These are phyloP conservation scores for Pyricularia sp. DNA, from an alignment of 2,329 filamentous ascomycete species.

Conservation along the genomic window DNA sequence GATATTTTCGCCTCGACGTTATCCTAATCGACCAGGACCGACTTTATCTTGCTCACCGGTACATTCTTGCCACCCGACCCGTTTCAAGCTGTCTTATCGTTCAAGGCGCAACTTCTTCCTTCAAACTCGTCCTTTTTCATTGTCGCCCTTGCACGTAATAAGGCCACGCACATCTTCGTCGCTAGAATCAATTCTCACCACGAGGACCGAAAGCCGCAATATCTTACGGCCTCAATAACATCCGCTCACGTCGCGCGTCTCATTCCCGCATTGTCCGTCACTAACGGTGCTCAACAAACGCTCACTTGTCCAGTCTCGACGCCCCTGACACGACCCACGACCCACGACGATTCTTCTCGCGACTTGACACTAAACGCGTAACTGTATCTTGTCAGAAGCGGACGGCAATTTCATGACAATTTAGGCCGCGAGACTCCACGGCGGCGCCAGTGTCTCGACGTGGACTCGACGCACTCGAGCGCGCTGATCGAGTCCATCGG, in stretches of 20 bases:
- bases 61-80: neutral
- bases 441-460: neutral
- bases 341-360: neutral
- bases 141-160: neutral
- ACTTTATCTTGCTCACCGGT: neutral
- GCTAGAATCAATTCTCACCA: neutral
- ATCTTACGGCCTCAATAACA: too few relatives aligned
- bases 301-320: neutral
- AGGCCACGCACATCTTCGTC: neutral
- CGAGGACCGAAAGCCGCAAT: neutral
- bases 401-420: neutral
- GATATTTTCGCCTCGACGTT: neutral
- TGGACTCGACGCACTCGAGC: neutral
- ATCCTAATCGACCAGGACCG: neutral
- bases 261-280: neutral
- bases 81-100: neutral
- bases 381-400: neutral
- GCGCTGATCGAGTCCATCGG: slow-evolving; percentile 1
- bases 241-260: neutral
- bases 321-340: neutral
- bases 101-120: neutral
- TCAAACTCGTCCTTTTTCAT: neutral
- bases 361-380: neutral
- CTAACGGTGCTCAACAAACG: neutral
- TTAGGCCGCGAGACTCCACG: neutral